phyloP scores from a whole-genome alignment of 1,139 yeast genomes.

The Candida tropicalis region DNA sequence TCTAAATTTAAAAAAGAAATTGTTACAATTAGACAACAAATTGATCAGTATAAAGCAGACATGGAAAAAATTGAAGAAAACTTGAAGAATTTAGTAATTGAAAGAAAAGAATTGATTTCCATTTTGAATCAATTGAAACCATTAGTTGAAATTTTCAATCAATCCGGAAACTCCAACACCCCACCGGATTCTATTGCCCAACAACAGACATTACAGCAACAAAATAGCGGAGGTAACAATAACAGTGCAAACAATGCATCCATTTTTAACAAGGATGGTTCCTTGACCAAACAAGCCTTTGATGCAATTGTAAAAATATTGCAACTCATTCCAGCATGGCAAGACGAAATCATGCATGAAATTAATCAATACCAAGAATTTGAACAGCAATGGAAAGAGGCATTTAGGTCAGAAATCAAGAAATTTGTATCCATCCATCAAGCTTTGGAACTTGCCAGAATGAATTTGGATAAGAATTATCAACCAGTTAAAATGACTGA shows the following conservation, averaged over 20 bases:
- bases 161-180: constrained; percentile 16
- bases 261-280: constrained; percentile 37
- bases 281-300: constrained; percentile 29
- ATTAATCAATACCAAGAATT: constrained; percentile 29
- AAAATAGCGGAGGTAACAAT: constrained; percentile 8
- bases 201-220: constrained; percentile 5
- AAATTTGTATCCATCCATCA: constrained; percentile 36
- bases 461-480: constrained; percentile 29
- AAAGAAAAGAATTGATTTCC: constrained; percentile 28
- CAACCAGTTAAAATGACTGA: constrained; percentile 39
- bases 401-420: constrained; percentile 34
- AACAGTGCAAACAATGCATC: constrained; percentile 13
- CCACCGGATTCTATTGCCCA: constrained; percentile 11
- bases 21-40: constrained; percentile 13
- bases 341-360: constrained; percentile 34
- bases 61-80: constrained; percentile 30
- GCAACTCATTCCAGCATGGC: constrained; percentile 39
- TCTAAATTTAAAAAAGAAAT: constrained; percentile 22
- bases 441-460: constrained; percentile 34
- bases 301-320: constrained; percentile 31
- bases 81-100: constrained; percentile 25
- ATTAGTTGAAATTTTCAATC: constrained; percentile 30
- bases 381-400: constrained; percentile 38
- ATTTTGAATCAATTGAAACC: constrained; percentile 27
- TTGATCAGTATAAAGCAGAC: constrained; percentile 16